phyloP scores from a whole-genome alignment of 257 asterid species.

The Datura wrightii region DNA sequence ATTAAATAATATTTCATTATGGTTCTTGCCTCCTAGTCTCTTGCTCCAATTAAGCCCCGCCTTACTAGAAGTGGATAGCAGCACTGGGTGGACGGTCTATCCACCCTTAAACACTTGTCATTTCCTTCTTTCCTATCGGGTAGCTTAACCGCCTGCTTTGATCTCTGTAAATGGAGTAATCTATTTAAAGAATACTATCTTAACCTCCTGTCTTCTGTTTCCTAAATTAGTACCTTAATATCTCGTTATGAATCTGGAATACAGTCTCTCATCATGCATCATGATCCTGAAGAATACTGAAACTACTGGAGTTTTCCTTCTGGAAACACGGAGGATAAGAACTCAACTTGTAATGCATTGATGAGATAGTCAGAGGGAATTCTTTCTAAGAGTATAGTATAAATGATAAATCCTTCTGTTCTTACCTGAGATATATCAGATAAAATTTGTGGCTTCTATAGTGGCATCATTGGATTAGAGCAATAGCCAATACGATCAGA shows the following conservation, averaged over 20 bases:
- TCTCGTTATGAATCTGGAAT: constrained; percentile 1
- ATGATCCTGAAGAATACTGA: too few relatives aligned
- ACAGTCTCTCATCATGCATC: not conserved
- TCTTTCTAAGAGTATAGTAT: not conserved
- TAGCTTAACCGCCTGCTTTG: not conserved
- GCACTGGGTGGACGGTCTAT: not conserved
- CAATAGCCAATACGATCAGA: not conserved
- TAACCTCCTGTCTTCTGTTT: not conserved
- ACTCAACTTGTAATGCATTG: not conserved
- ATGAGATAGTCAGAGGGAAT: not conserved
- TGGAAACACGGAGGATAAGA: not conserved
- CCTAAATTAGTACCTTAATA: not conserved
- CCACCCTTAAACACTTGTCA: not conserved
- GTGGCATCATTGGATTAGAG: not conserved
- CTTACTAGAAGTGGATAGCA: not conserved
- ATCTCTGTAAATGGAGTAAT: constrained; percentile 9
- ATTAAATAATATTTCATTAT: not conserved
- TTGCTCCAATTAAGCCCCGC: not conserved
- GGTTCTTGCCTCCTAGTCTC: not conserved
- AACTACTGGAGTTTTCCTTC: not conserved
- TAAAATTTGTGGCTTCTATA: not conserved
- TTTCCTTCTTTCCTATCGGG: constrained; percentile 7
- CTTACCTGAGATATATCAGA: constrained; percentile 5
- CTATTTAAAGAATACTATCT: not conserved
- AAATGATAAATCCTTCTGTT: not conserved